These are phyloP conservation scores for Mortierella antarctica DNA, from an alignment of 192 early-diverging fungal species.

Conservation along the genomic window DNA sequence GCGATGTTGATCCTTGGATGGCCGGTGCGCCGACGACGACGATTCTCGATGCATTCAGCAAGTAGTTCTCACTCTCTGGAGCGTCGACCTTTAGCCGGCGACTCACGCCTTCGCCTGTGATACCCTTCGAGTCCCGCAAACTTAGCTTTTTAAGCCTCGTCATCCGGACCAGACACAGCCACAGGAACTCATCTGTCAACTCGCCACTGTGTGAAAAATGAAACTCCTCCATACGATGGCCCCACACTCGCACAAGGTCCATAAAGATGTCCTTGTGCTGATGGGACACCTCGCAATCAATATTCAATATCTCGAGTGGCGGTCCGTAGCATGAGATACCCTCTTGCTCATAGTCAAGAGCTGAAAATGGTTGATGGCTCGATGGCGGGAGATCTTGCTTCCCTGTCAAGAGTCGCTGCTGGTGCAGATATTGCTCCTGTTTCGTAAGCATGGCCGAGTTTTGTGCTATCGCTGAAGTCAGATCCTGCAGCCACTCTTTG, in stretches of 20 bases:
- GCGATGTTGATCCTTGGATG: no score
- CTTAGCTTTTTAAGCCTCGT: slow-evolving; percentile 21
- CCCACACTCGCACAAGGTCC: slow-evolving; percentile 13
- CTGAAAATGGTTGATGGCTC: not conserved
- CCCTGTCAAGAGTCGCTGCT: not conserved
- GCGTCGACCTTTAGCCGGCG: not conserved
- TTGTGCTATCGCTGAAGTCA: not conserved
- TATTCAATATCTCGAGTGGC: slow-evolving; percentile 7
- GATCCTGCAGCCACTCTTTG: slow-evolving; percentile 18
- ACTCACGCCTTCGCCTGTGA: slow-evolving; percentile 21
- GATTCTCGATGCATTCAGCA: no score
- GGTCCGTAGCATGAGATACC: slow-evolving; percentile 2
- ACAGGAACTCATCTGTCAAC: slow-evolving; percentile 28
- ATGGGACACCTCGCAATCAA: slow-evolving; percentile 20
- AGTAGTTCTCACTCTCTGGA: no score
- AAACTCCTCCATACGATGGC: slow-evolving; percentile 12
- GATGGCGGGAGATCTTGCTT: not conserved
- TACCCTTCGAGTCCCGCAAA: slow-evolving; percentile 22
- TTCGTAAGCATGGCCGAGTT: not conserved
- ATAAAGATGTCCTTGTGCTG: slow-evolving; percentile 25
- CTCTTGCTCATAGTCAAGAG: not conserved
- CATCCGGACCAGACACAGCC: slow-evolving; percentile 17
- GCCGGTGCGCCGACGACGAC: no score
- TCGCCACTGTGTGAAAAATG: slow-evolving; percentile 12
- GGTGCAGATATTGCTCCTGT: not conserved